Base-by-base conservation (phyloP, 768 basidiomycete species). In the Mycena chlorophos region DNA sequence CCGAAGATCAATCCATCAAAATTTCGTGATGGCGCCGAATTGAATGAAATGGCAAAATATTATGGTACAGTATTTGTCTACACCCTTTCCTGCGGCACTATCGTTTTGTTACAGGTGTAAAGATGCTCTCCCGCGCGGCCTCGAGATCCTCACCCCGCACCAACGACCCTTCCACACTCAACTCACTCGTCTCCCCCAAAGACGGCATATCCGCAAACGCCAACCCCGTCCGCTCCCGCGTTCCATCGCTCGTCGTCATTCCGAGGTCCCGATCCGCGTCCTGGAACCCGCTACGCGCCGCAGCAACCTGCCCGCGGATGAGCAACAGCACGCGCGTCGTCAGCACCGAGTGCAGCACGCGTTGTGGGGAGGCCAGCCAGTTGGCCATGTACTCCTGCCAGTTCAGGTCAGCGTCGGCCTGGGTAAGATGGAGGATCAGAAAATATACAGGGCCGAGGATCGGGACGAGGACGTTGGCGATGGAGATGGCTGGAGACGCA, bases 341-440 rank as follows among this genome's bases (percentile, higher is more conserved):
- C 37, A 78, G 62, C 13, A 77, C 65, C 14, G 75, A 76, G 60
- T 78, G 77, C n/a, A 77, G 57, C 25, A 76, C 73, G 29, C 76
- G 73, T 58, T 78, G 76, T 5, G 27, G 45, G 4, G 74, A 73
- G 14, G 72, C 73, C 23, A 77, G 69, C 77, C 76, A 77, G 47
- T 75, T 77, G 26, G 73, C 72, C 43, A 74, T 77, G 51, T 12
- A 20, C 4, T 26, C 26, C 25, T 39, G 38, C 4, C 17, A 20
- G 27, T 8, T 6, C 6, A 12, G 34, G 28, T 45, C 17, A 38
- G 34, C 27, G 12, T 31, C 1, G 23, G 17, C 13, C 20, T 38
- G 2, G 27, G 12, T 29, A 26, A 31, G 4, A 17, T 12, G 29
- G 8, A 31, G 20, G 26, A 49, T 20, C 10, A 2, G 3, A 38